phyloP scores from a whole-genome alignment of 441 rosid genomes.

The Adansonia madagascariensis region DNA sequence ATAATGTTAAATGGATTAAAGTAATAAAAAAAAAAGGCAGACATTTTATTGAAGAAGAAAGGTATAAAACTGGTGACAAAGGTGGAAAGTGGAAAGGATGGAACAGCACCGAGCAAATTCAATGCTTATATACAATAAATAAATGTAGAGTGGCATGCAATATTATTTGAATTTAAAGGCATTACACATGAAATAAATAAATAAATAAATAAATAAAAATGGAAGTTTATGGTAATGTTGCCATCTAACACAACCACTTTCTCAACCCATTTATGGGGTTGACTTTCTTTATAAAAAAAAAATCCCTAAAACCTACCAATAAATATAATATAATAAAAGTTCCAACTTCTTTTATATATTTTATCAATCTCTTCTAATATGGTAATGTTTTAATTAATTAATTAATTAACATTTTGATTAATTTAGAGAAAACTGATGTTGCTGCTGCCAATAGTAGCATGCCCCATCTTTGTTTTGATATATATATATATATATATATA shows the following conservation, averaged over 20 bases:
- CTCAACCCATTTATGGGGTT: constrained; percentile 15
- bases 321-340: background rate
- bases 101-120: background rate
- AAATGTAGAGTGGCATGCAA: too few relatives aligned
- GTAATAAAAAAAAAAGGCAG: too few relatives aligned
- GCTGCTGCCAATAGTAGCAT: constrained; percentile 16
- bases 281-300: constrained; percentile 10
- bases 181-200: constrained; percentile 13
- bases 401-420: background rate
- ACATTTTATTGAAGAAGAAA: too few relatives aligned
- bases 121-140: background rate
- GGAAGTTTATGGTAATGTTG: background rate
- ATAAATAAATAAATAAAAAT: background rate
- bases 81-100: too few relatives aligned
- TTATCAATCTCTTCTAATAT: background rate
- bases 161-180: background rate
- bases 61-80: too few relatives aligned
- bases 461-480: background rate
- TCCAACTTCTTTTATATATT: background rate
- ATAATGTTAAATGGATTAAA: too few relatives aligned
- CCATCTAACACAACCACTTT: constrained; percentile 10
- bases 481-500: too few relatives aligned
- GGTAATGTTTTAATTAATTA: background rate
- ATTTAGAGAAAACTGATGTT: constrained; percentile 2
- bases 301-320: background rate